Conservation (phyloP, 257 asterid genomes). For the Verbascum thapsus region DNA sequence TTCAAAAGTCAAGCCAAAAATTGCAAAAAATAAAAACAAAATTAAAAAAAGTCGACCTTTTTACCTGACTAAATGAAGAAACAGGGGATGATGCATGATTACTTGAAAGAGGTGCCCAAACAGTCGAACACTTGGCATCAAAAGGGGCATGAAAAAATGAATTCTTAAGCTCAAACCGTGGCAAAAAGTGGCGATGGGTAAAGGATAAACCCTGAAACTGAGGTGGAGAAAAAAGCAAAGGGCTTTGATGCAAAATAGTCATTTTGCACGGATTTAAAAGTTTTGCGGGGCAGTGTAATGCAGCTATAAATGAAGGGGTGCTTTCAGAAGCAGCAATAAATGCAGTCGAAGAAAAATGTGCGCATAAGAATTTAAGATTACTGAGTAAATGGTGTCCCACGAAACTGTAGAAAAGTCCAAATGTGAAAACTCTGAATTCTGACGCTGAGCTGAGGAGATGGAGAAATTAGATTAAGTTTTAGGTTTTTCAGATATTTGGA, state of each 20-base stretch:
- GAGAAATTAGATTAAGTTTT: no score
- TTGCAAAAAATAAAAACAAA: not conserved
- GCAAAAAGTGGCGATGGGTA: constrained; percentile 24
- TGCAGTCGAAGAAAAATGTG: not conserved
- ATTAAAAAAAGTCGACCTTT: not conserved
- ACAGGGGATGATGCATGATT: constrained; percentile 36
- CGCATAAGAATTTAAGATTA: not conserved
- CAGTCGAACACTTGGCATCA: constrained; percentile 36
- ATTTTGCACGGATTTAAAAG: constrained; percentile 9
- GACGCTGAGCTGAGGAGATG: no score
- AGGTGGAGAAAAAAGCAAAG: constrained; percentile 28
- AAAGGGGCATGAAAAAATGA: constrained; percentile 10
- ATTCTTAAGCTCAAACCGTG: constrained; percentile 22
- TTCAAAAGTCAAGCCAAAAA: not conserved
- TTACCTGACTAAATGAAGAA: constrained; percentile 52
- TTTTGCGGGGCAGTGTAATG: constrained; percentile 9
- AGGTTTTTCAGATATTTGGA: constrained; percentile 27
- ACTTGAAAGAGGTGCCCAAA: constrained; percentile 33
- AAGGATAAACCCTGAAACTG: constrained; percentile 26
- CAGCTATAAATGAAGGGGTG: not conserved
- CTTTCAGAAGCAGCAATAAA: constrained; percentile 20
- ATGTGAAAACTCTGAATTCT: no score
- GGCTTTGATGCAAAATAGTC: constrained; percentile 32
- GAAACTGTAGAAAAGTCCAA: no score
- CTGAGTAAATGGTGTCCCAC: no score